Base-by-base conservation (phyloP, 345 rosid species). In the Dovyalis caffra region DNA sequence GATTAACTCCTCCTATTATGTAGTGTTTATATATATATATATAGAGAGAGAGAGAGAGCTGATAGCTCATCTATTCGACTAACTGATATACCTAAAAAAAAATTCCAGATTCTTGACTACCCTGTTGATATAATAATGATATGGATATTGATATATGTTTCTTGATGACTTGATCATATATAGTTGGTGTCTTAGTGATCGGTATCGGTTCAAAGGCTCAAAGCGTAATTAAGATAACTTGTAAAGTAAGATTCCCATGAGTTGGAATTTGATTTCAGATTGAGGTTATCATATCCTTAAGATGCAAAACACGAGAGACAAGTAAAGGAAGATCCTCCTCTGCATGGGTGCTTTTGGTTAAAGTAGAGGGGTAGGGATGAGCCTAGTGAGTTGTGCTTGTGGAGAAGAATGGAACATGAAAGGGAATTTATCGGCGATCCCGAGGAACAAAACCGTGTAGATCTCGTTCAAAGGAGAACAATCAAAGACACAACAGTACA, bases 381-480 rank as follows among this genome's bases (percentile, higher is more conserved):
- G 31, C 62, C 70, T 15, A 18, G 23, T 57, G 66, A 43, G 58
- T 25, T 35, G 67, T 60, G 71, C 53, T 29, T 25, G 78, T 6
- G 78, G 20, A 58, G 63, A 35, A 61, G 73, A 80, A 66, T 77
- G 82, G 66, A 71, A 76, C 80, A 79, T 60, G 72, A 53, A 80
- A 80, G 81, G 72, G 76, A 83, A 76, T 56, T 73, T 28, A 49
- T 64, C 73, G 72, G 73, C 45, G 78, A 83, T 83, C 88, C 86
- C 88, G 38, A 85, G 82, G 81, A 78, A 58, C 74, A 77, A 80
- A 49, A 49, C 8, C n/a, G 7, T 80, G 79, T 71, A 80, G 12
- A 26, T 61, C 31, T 20, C 34, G 43, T 33, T 45, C 66, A 4
- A 32, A 76, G 60, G 68, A 75, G 62, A 31, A 32, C 56, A 49